Evolutionary conservation across 441 rosid species (phyloP).

Genomic region (Erysimum cheiri): DNA sequence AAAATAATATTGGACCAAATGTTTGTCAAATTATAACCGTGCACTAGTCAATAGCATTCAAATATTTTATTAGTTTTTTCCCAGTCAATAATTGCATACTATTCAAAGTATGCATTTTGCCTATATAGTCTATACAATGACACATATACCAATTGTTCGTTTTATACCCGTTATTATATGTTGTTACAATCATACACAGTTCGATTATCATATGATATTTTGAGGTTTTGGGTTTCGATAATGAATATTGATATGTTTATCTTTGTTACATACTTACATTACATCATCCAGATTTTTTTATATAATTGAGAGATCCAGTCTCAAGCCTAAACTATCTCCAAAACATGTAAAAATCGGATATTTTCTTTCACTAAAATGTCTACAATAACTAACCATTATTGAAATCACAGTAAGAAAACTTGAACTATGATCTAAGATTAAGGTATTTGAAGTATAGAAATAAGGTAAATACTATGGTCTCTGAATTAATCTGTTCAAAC

Average conservation of each 20-base stretch:
- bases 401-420: too few relatives aligned
- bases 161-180: background rate
- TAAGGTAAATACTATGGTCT: too few relatives aligned
- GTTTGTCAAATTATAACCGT: conserved; percentile 13
- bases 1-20: conserved; percentile 17
- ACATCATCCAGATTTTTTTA: background rate
- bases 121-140: too few relatives aligned
- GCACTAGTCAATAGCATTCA: background rate
- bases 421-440: background rate
- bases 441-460: too few relatives aligned
- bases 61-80: background rate
- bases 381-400: too few relatives aligned
- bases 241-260: background rate
- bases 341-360: too few relatives aligned
- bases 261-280: background rate
- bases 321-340: background rate
- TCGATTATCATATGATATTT: background rate
- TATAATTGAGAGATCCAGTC: background rate
- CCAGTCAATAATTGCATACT: background rate
- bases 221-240: background rate
- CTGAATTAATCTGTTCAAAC: background rate
- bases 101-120: background rate
- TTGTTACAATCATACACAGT: background rate
- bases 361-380: too few relatives aligned
- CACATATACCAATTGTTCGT: background rate